Evolutionary conservation across 2,329 filamentous ascomycete genomes (phyloP), one percentile per base, ranked within the genome.

Genomic region (Colletotrichum destructivum): DNA sequence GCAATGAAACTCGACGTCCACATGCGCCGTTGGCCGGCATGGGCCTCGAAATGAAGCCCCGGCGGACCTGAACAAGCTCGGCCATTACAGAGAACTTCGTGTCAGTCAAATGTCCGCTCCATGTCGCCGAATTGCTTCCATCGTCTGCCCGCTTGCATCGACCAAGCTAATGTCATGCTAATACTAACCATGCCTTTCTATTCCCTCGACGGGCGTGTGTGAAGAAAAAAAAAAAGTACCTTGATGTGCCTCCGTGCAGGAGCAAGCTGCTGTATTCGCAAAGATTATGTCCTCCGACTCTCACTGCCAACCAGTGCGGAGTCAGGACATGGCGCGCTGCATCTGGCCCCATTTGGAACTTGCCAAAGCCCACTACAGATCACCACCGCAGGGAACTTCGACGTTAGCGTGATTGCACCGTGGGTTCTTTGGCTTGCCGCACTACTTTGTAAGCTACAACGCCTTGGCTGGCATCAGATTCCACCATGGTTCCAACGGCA

Each of bases 341-440:
- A 71, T 46, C 67, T 71, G 66, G 51, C 70, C 62, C 56, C 66
- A 70, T 72, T 71, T 26, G 66, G 70, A 72, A 66, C 61, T 47
- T 66, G n/a, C 60, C 61, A 57, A 57, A 66, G 51, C 46, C 66
- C 66, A 71, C 66, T 47, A 56, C 61, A 52, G 66, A 72, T 71
- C 61, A 66, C 56, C 66, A 15, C 56, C 61, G 62, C 61, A 72
- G 66, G 47, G 67, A 62, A 56, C 47, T 61, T 71, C 69, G 35
- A 46, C 70, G 18, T 71, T 57, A 62, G 61, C 55, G 66, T 52
- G 66, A 56, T 54, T 66, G 55, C 49, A 8, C 64, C 40, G 61
- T 61, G 49, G 66, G 47, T 55, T 61, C 23, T 52, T 57, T 52
- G 59, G 55, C 69, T 57, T 21, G 69, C 69, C 35, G 63, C 51